Evolutionary conservation across 2,329 filamentous ascomycete genomes (phyloP).

Genomic region (Penicillium sp.): DNA sequence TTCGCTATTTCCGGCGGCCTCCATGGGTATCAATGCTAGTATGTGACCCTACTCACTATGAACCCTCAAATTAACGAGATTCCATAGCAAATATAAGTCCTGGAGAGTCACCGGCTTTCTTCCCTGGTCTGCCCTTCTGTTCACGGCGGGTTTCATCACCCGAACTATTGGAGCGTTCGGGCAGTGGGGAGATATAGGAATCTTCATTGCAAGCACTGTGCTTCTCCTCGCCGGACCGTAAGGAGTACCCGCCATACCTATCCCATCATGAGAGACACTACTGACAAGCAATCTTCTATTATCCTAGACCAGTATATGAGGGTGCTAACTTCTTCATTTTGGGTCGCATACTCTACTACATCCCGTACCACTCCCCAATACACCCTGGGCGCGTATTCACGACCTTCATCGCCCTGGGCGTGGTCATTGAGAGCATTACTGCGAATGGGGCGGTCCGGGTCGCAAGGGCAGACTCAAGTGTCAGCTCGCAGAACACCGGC

Average conservation of each 20-base stretch:
- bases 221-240: constrained; percentile 42
- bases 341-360: constrained; percentile 49
- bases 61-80: constrained; percentile 3
- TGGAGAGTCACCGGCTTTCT: constrained; percentile 43
- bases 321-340: constrained; percentile 53
- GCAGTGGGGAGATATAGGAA: constrained; percentile 33
- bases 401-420: constrained; percentile 54
- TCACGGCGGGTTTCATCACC: constrained; percentile 38
- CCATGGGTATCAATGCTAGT: constrained; percentile 42
- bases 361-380: constrained; percentile 49
- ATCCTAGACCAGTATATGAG: constrained; percentile 40
- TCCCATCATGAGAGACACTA: background rate
- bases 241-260: constrained; percentile 3
- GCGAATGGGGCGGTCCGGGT: constrained; percentile 51
- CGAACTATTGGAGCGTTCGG: constrained; percentile 38
- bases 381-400: constrained; percentile 60
- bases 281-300: background rate
- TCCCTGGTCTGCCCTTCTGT: constrained; percentile 43
- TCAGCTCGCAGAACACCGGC: constrained; percentile 41
- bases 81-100: constrained; percentile 36
- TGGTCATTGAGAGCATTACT: constrained; percentile 48
- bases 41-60: constrained; percentile 5
- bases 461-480: constrained; percentile 39
- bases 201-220: constrained; percentile 41
- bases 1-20: constrained; percentile 38